phyloP scores from a whole-genome alignment of 2,329 filamentous ascomycete species.

The Trichoderma atroviride region DNA sequence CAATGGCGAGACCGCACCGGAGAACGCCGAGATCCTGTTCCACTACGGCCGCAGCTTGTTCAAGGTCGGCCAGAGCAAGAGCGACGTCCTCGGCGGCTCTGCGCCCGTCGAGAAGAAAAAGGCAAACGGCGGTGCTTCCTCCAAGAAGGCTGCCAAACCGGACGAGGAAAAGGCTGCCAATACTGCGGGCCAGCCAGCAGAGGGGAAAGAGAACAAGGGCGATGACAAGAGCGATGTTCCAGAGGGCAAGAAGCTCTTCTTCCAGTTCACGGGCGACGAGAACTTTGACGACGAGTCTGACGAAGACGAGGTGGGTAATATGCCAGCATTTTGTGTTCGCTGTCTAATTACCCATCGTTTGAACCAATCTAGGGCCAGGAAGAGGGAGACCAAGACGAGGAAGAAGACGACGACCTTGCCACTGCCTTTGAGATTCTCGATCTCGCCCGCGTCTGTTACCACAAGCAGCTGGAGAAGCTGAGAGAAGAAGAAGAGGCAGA shows the following conservation, averaged over 20 bases:
- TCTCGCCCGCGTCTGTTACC: constrained; percentile 68
- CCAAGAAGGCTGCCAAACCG: constrained; percentile 45
- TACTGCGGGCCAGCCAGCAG: constrained; percentile 46
- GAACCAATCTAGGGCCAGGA: constrained; percentile 40
- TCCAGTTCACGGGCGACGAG: constrained; percentile 93
- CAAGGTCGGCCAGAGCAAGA: constrained; percentile 91
- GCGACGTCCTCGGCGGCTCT: constrained; percentile 87
- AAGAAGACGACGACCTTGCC: constrained; percentile 73
- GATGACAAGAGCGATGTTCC: constrained; percentile 41
- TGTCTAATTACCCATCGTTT: constrained; percentile 23
- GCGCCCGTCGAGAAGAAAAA: constrained; percentile 61
- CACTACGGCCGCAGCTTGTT: constrained; percentile 92
- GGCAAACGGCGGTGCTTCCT: constrained; percentile 41
- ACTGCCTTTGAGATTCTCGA: constrained; percentile 85
- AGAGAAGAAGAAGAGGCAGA: constrained; percentile 38
- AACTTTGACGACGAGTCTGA: constrained; percentile 86
- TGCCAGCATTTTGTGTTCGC: constrained; percentile 31
- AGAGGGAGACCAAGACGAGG: constrained; percentile 55
- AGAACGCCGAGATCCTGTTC: constrained; percentile 93
- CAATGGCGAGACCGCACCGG: constrained; percentile 87
- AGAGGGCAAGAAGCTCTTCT: constrained; percentile 70
- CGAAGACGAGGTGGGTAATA: constrained; percentile 62
- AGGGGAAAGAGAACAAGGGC: constrained; percentile 39
- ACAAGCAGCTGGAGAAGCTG: constrained; percentile 54
- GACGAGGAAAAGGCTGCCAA: constrained; percentile 48